Evolutionary conservation across 768 basidiomycete species (phyloP).

Genomic region (Rhodotorula diobovata): DNA sequence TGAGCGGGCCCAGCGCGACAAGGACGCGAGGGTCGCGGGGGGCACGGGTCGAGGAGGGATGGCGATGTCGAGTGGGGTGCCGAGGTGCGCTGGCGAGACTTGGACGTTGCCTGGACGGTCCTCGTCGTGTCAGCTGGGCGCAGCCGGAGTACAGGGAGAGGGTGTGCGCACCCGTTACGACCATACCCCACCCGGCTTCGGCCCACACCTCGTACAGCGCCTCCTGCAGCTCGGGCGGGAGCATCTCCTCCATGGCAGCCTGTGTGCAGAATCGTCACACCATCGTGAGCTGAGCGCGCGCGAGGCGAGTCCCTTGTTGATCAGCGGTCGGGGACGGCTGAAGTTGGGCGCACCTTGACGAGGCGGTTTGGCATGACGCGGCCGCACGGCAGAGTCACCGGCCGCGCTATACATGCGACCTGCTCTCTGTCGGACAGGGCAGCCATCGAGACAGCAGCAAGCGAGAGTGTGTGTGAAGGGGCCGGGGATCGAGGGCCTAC

Average conservation of each 20-base stretch:
- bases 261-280: conserved; percentile 44
- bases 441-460: neutral
- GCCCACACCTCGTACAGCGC: conserved; percentile 72
- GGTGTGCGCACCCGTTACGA: conserved; percentile 63
- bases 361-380: conserved; percentile 51
- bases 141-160: neutral
- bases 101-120: conserved; percentile 58
- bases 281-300: no score
- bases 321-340: neutral
- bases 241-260: conserved; percentile 88
- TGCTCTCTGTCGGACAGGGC: neutral
- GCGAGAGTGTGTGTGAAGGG: neutral
- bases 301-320: no score
- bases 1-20: neutral
- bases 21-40: conserved; percentile 25
- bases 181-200: conserved; percentile 73
- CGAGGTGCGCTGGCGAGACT: conserved; percentile 60
- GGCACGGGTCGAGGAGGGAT: conserved; percentile 42
- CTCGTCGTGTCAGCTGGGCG: neutral
- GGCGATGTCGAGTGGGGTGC: conserved; percentile 43
- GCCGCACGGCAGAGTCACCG: conserved; percentile 24
- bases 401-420: neutral
- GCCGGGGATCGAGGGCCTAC: neutral
- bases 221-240: conserved; percentile 63
- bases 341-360: conserved; percentile 50